Base-by-base conservation (phyloP, 768 basidiomycete species). In the Rhizopogon sp. region DNA sequence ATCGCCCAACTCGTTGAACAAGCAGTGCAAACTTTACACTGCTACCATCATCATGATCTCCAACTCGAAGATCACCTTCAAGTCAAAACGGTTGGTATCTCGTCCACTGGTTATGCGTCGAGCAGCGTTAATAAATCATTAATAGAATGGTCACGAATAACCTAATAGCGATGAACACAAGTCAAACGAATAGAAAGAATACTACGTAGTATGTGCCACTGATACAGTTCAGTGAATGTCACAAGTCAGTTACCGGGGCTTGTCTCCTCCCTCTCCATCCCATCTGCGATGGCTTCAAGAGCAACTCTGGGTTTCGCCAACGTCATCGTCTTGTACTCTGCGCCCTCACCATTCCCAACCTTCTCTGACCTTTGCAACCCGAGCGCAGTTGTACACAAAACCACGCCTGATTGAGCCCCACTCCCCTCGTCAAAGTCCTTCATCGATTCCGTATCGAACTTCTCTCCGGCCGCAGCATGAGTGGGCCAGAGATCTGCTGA, bases 321-420 rank as follows among this genome's bases (percentile, higher is more conserved):
- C 0, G 79, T 72, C 3, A 67, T 66, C 20, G 74, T 76, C 39
- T 78, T 73, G 81, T 77, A 82, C 39, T 76, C 74, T n/a, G 73
- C 75, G 4, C 60, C 60, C 35, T 69, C 69, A 10, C 73, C 77
- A n/a, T 72, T 62, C 16, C 59, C 60, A 17, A 69, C 52, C 53
- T 68, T 75, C 45, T 73, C 73, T 8, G 69, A 68, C 53, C 72
- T 63, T 44, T 70, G 67, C 35, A 85, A 68, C 2, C 83, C 83
- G 3, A 85, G 71, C 47, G 82, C 79, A 17, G 78, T 83, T 44
- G 82, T 83, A 59, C 84, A 84, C 17, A 85, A 60, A 5, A 84
- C 72, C 9, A 58, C 56, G 6, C 58, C 64, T 5, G 57, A 55
- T 13, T 49, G 58, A 16, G 46, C 55, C 0, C 56, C 59, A 0